A percentile compares a stretch with the other conserved stretches of the same genome.
Conservation (phyloP, 176 grass and related monocot species). For the Bolboschoenus planiculmis region DNA sequence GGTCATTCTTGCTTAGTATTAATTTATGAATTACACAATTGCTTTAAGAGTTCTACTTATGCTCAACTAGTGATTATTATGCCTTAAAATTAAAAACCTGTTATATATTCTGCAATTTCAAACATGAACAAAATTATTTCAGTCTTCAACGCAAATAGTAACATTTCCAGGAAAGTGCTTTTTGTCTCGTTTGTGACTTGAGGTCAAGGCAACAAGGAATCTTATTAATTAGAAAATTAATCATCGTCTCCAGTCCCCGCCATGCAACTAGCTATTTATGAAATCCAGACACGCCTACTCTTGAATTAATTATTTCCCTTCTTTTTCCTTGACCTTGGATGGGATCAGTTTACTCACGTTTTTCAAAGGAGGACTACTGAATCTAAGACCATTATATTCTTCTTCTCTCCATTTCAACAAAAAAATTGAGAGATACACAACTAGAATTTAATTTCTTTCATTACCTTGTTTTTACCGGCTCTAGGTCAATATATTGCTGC, state of each 20-base stretch:
- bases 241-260: too few species aligned
- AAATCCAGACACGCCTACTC: too few species aligned
- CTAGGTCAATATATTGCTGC: background rate
- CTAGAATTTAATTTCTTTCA: background rate
- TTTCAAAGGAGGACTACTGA: too few species aligned
- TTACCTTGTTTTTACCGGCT: background rate
- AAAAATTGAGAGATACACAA: background rate
- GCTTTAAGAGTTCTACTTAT: background rate
- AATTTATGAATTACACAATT: too few species aligned
- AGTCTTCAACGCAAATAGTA: background rate
- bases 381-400: too few species aligned
- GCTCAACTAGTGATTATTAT: background rate
- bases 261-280: too few species aligned
- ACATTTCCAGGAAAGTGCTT: background rate
- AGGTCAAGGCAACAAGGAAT: background rate
- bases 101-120: background rate
- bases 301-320: too few species aligned
- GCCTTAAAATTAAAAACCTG: background rate
- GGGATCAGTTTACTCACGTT: too few species aligned
- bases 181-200: background rate
- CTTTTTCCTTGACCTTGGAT: too few species aligned
- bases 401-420: background rate
- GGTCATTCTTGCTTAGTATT: too few species aligned
- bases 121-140: background rate
- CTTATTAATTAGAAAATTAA: background rate